Conservation (phyloP, 768 basidiomycete genomes). For the Collybiopsis confluens region DNA sequence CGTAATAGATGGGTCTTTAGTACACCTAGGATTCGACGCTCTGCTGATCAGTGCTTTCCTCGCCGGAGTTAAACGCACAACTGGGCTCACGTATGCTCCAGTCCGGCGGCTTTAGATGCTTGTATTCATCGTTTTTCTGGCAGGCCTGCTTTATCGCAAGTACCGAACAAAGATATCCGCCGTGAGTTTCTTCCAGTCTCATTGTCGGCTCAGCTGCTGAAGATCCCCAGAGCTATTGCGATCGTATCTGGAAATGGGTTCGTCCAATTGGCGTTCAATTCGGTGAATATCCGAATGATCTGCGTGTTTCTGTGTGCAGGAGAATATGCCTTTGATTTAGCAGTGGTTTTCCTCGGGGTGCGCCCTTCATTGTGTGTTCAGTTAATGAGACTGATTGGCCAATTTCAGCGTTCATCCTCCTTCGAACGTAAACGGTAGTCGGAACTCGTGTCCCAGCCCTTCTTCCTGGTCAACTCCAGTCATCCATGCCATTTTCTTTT, state of each 20-base stretch:
- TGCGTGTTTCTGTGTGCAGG: slow-evolving; percentile 43
- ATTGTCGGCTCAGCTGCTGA: not conserved
- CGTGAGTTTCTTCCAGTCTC: slow-evolving; percentile 46
- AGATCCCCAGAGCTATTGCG: slow-evolving; percentile 56
- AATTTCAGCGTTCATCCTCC: slow-evolving; percentile 58
- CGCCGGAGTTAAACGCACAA: slow-evolving; percentile 80
- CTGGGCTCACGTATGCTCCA: slow-evolving; percentile 85
- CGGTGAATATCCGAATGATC: slow-evolving; percentile 10
- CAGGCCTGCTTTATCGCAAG: slow-evolving; percentile 66
- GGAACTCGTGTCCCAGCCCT: not conserved
- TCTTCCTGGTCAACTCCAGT: too few species aligned
- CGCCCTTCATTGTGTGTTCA: slow-evolving; percentile 35
- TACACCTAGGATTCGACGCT: slow-evolving; percentile 75
- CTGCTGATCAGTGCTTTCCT: slow-evolving; percentile 76
- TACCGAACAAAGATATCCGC: slow-evolving; percentile 86
- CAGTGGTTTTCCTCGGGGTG: slow-evolving; percentile 80
- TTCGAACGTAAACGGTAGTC: slow-evolving; percentile 55
- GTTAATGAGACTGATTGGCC: not conserved
- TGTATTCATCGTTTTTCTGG: not conserved
- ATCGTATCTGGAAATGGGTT: slow-evolving; percentile 79
- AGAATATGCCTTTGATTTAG: slow-evolving; percentile 85
- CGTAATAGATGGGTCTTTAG: slow-evolving; percentile 20
- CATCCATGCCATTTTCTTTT: too few species aligned
- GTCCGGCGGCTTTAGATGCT: slow-evolving; percentile 21
- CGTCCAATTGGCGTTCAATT: slow-evolving; percentile 24